phyloP scores from a whole-genome alignment of 331 rosid genomes.

The Telfairia occidentalis region DNA sequence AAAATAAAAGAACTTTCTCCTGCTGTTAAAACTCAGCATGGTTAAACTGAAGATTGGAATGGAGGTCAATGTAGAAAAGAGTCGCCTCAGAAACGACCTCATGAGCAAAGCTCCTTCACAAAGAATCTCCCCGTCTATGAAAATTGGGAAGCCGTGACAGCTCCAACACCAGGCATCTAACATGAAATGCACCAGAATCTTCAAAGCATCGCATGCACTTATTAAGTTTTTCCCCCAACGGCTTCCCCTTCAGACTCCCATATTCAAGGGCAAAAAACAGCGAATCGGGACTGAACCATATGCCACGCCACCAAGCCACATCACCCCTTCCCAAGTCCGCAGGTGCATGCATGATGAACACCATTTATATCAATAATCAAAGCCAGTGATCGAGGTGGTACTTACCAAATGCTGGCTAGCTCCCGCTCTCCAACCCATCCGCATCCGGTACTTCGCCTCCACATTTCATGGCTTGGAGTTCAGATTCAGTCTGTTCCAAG shows the following conservation, averaged over 20 bases:
- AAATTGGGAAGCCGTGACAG: neutral
- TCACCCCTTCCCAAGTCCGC: conserved; percentile 7
- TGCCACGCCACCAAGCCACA: neutral
- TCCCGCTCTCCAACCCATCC: neutral
- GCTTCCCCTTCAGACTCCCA: neutral
- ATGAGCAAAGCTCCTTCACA: neutral
- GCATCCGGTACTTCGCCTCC: neutral
- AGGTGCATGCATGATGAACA: conserved; percentile 5
- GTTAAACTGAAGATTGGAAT: neutral
- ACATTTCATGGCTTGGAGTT: conserved; percentile 1
- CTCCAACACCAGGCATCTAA: neutral
- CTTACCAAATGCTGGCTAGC: conserved; percentile 22
- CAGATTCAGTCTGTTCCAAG: conserved; percentile 40
- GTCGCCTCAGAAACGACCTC: neutral
- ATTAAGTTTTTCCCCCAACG: neutral
- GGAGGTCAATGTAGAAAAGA: neutral
- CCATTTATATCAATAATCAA: conserved; percentile 18
- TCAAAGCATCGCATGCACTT: neutral
- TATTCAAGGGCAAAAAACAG: neutral
- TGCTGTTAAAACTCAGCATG: neutral
- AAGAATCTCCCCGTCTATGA: neutral
- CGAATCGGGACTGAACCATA: neutral
- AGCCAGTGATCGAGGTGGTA: conserved; percentile 22
- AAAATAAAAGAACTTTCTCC: neutral
- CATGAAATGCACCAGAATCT: neutral